phyloP scores from a whole-genome alignment of 495 filamentous ascomycete species.

The Penicillium silybi region DNA sequence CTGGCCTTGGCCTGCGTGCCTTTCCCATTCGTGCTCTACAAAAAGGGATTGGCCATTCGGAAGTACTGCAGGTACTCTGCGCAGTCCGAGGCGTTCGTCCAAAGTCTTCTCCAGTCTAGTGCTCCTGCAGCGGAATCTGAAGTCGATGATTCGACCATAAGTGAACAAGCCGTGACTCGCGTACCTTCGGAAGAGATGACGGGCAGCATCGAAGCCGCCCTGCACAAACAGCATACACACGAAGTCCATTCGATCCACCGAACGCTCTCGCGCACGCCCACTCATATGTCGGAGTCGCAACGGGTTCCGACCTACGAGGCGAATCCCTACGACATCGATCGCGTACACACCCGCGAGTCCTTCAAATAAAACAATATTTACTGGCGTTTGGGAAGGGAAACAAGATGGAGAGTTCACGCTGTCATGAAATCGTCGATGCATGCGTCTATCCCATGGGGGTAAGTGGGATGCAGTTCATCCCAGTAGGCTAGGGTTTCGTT shows the following conservation, averaged over 20 bases:
- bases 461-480: too few relatives aligned
- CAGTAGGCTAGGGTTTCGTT: too few relatives aligned
- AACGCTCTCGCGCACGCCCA: conserved; percentile 16
- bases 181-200: conserved; percentile 7
- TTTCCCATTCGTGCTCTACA: conserved; percentile 68
- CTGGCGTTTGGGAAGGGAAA: neutral
- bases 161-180: neutral
- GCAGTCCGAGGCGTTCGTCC: conserved; percentile 31
- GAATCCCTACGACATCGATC: conserved; percentile 30
- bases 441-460: too few relatives aligned
- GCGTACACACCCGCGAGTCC: conserved; percentile 27
- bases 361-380: conserved; percentile 11
- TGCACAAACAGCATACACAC: conserved; percentile 5
- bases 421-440: conserved; percentile 3
- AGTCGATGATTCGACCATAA: neutral
- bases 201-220: conserved; percentile 1
- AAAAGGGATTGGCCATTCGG: conserved; percentile 60
- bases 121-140: neutral
- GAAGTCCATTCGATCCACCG: conserved; percentile 8
- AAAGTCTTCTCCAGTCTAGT: conserved; percentile 13
- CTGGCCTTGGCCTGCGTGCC: conserved; percentile 66
- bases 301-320: conserved; percentile 26
- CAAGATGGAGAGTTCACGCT: neutral
- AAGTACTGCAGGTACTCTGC: conserved; percentile 65
- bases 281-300: conserved; percentile 11